Percentiles rank a stretch among this genome's conserved stretches.
Evolutionary conservation across 805 yeast genomes (phyloP).

Genomic region (Lipomyces anomalus): DNA sequence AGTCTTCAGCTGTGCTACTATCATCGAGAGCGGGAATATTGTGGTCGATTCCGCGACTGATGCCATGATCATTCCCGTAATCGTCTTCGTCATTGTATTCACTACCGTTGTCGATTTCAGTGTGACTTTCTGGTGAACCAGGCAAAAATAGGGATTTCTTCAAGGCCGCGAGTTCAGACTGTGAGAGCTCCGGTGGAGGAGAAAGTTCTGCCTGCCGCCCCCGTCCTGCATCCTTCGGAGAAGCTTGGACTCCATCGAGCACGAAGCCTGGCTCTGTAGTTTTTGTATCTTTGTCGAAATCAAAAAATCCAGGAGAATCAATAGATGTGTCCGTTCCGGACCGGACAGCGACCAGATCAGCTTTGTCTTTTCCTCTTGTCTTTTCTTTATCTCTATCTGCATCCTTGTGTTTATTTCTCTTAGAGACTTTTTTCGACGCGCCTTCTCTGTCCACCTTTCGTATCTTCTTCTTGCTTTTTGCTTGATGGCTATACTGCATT

Average conservation of each 20-base stretch:
- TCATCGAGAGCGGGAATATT: not conserved
- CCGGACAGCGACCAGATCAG: not conserved
- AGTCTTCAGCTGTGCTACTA: constrained; percentile 1
- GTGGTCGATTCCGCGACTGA: not conserved
- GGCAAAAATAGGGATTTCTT: not conserved
- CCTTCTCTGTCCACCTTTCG: not conserved
- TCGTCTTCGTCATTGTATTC: not conserved
- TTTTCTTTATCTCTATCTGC: not conserved
- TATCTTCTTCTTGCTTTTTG: constrained; percentile 1
- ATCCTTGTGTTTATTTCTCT: not conserved
- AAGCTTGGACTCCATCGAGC: not conserved
- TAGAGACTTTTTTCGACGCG: not conserved
- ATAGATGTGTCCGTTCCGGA: not conserved
- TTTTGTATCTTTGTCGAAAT: not conserved
- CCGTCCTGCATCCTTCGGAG: not conserved
- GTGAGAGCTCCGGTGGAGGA: constrained; percentile 13
- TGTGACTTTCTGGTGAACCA: not conserved
- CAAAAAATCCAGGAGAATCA: not conserved
- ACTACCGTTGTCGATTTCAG: not conserved
- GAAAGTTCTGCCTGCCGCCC: constrained; percentile 8
- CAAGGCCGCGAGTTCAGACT: constrained; percentile 4
- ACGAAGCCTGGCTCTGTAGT: not conserved
- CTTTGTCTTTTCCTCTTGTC: not conserved
- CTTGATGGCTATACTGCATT: not conserved
- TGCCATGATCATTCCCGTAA: constrained; percentile 5